Base-by-base conservation (phyloP, 305 asterid genomes). In the Solanum hybrid region DNA sequence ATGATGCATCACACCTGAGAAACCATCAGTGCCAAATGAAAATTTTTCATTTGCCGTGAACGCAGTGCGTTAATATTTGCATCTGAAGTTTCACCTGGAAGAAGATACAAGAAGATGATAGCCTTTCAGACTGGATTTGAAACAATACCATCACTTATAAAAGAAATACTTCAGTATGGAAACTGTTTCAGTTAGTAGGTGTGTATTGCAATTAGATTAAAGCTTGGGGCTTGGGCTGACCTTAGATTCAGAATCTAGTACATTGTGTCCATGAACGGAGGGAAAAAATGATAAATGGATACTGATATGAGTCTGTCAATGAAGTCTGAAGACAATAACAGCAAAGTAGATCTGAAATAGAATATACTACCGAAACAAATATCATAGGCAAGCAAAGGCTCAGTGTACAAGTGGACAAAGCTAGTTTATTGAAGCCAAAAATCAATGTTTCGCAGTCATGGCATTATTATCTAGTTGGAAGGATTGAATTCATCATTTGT, bases 21-120 rank as follows among this genome's bases (percentile, higher is more conserved):
- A 90, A 94, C 90, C 95, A 97, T 95, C 79, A 97, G 93, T 81
- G 97, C 99, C 89, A 97, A 94, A 84, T 97, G 98, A 91, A 95
- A 94, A 92, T 97, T 97, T 91, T 97, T 97, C 98, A 96, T 96
- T 94, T 97, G 99, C 89, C 96, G 93, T 80, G 92, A 90, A 71
- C 99, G 99, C 36, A 96, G 92, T 26, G 94, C 95, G 76, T 90
- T 93, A 66, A 96, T 89, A 89, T 93, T 90, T 13, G 90, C 46
- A 90, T 96, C 99, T 76, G 90, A 87, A 85, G 98, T 97, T 94
- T 96, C 98, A 89, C 99, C 99, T 97, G 95, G 40, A 82, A 82
- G 87, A 82, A 31, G 40, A 82, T 46, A 82, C 73, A 82, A 82
- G 38, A 82, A 46, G 73, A 82, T 29, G 73, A 82, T 17, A 82